Evolutionary conservation across 768 basidiomycete genomes (phyloP), one percentile per base, ranked within the genome.

Genomic region (Termitomyces sp.): DNA sequence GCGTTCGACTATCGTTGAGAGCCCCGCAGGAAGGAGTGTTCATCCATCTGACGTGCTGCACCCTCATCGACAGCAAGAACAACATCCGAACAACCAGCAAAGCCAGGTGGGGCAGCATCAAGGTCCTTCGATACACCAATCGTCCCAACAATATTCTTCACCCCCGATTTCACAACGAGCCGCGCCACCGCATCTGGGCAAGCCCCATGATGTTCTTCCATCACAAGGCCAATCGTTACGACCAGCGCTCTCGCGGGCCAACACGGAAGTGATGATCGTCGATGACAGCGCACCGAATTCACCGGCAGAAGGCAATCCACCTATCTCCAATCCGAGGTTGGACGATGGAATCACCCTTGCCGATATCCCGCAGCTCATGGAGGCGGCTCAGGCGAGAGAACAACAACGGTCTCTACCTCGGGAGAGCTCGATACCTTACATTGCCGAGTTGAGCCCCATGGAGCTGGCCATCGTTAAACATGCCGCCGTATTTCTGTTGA

Each of bases 1-100:
- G 71, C 87, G 94, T 37, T 97, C 96, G 26, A 98, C 92, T 8
- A 87, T 99, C 42, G 88, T 99, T 50, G 96, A 99, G 71, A 93
- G 91, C 65, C 97, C 97, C 42, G 81, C 92, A 12, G 95, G 94
- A 42, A 84, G 87, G 69, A 87, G 85, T 58, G 94, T 90, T 5
- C 88, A 92, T 65, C 81, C 88, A 18, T 83, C 84, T 0, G 87
- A 91, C 55, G 71, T 77, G 10, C 63, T 80, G 16, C 77, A 72
- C 51, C 66, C 71, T 8, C 83, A 84, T 61, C 79, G 77, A 56
- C 72, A 74, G 13, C 77, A 77, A 58, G 81, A 78, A 26, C 69
- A 70, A 13, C 69, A 72, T 39, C 67, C 68, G 39, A 69, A 62
- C 50, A 64, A 63, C 53, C 73, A 73, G 44, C 73, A 70, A 51